Base-by-base conservation (phyloP, 345 rosid species). In the Dipteronia sinensis region DNA sequence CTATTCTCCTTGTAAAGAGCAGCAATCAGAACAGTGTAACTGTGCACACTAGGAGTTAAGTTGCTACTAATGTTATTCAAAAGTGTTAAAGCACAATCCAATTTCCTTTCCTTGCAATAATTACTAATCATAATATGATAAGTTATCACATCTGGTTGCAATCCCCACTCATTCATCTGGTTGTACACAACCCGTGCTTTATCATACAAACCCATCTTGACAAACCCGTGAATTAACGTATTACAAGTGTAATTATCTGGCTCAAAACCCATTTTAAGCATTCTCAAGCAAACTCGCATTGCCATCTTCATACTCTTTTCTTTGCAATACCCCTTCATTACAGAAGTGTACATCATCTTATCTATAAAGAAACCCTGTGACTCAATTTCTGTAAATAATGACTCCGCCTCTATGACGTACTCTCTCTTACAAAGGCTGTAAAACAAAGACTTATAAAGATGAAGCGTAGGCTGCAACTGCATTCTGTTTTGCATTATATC, bases 231-330 rank as follows among this genome's bases (percentile, higher is more conserved):
- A 76, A 91, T 91, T 85, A 93, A 76, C 16, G 92, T 90, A 76
- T 89, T 90, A 73, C 77, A 89, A 44, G 89, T 82, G 81, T 74
- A 87, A 78, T 64, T 51, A 78, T 93, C 97, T 11, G 86, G 84
- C 76, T 82, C 86, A 77, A 88, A 85, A 4, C 88, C 86, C 62
- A 29, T 79, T 87, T 91, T 89, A 3, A 88, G 83, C 97, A 93
- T 93, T 84, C 88, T 83, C 59, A 81, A 76, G 82, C 76, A 89
- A 76, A 89, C 80, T 79, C 82, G 80, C 87, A 86, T 79, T 0
- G 90, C 95, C 92, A 88, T 89, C 79, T 87, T 83, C 87, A 91
- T 83, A 77, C 86, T 80, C 79, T 83, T 88, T 56, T 80, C 82
- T 79, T 78, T 93, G 72, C 88, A 74, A 77, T 86, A 91, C 63